These are phyloP conservation scores for Sordariomycetes sp. DNA, from an alignment of 2,329 filamentous ascomycete species.

Conservation along the genomic window DNA sequence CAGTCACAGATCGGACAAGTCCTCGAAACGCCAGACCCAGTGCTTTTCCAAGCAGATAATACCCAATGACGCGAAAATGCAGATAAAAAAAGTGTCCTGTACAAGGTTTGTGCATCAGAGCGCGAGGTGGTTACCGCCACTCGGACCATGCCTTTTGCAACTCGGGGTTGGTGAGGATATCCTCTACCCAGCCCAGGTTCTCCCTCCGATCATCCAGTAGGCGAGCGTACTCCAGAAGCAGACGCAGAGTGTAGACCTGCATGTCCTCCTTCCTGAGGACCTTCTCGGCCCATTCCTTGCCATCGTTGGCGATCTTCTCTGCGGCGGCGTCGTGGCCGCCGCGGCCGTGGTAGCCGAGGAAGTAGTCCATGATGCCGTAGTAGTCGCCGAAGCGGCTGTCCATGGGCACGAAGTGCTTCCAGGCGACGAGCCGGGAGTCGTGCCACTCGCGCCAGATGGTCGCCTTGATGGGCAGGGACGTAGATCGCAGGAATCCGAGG, in stretches of 20 bases:
- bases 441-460: conserved; percentile 78
- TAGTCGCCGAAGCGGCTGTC: conserved; percentile 65
- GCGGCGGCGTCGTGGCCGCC: conserved; percentile 47
- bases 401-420: conserved; percentile 77
- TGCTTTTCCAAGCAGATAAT: too few species aligned
- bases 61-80: too few species aligned
- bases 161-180: conserved; percentile 28
- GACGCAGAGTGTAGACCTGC: conserved; percentile 58
- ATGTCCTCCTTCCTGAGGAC: conserved; percentile 65
- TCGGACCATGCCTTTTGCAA: conserved; percentile 19
- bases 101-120: too few species aligned
- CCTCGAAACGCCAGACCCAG: too few species aligned
- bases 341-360: conserved; percentile 47
- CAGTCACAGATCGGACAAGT: too few species aligned
- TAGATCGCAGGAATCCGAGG: conserved; percentile 59
- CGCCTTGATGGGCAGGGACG: conserved; percentile 65
- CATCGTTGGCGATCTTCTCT: conserved; percentile 53
- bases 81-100: too few species aligned
- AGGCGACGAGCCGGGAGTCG: conserved; percentile 62
- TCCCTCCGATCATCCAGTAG: conserved; percentile 42
- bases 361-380: conserved; percentile 67
- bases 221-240: conserved; percentile 56
- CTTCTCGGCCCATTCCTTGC: conserved; percentile 58
- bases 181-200: conserved; percentile 45
- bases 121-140: too few species aligned